These are phyloP conservation scores for Plantago coronopus DNA, from an alignment of 305 asterid genomes.

Conservation along the genomic window DNA sequence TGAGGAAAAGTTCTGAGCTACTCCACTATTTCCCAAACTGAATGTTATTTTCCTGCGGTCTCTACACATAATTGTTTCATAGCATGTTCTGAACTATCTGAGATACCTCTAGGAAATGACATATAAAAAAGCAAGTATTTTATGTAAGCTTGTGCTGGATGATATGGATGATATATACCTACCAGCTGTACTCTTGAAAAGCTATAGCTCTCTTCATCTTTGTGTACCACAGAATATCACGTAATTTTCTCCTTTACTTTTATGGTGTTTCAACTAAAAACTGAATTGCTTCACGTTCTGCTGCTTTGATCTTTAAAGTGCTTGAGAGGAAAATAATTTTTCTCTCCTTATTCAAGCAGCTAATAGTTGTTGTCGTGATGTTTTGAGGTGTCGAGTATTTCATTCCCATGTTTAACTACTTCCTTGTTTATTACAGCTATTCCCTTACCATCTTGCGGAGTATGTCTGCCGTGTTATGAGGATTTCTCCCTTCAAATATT, in stretches of 20 bases:
- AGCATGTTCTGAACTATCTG: not conserved
- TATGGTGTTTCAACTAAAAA: constrained; percentile 17
- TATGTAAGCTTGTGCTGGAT: not conserved
- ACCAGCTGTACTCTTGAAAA: constrained; percentile 12
- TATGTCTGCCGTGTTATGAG: constrained; percentile 96
- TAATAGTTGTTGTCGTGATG: constrained; percentile 9
- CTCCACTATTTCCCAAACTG: too few species aligned
- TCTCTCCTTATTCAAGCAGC: not conserved
- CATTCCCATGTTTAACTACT: constrained; percentile 21
- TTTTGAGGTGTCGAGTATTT: constrained; percentile 15
- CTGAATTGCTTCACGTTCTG: constrained; percentile 5
- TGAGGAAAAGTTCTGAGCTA: too few species aligned
- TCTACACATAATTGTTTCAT: not conserved
- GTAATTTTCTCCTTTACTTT: constrained; percentile 1
- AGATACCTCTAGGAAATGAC: not conserved
- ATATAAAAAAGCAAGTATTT: not conserved
- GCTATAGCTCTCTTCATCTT: constrained; percentile 6
- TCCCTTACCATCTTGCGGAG: constrained; percentile 96
- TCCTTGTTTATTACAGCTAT: constrained; percentile 60
- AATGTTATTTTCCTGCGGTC: too few species aligned
- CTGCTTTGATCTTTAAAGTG: constrained; percentile 10
- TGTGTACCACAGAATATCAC: constrained; percentile 11
- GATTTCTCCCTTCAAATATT: constrained; percentile 94
- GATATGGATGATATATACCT: constrained; percentile 9
- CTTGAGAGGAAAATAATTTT: not conserved